A percentile compares a stretch with the other conserved stretches of the same genome.
phyloP scores from a whole-genome alignment of 352 stramenopile genomes.

The Globisporangium canariense region DNA sequence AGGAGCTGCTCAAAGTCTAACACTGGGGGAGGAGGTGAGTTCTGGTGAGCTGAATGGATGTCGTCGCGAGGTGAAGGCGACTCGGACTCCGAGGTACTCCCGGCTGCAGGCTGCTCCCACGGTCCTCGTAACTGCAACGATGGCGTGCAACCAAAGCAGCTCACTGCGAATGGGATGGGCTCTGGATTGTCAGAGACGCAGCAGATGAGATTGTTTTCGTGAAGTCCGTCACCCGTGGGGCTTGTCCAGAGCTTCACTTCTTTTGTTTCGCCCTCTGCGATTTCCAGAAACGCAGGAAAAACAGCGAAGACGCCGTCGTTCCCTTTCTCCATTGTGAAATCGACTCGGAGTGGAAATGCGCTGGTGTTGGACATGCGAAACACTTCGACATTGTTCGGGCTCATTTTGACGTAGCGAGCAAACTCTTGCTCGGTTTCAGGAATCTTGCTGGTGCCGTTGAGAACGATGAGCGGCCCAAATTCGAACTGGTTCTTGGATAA shows the following conservation, averaged over 20 bases:
- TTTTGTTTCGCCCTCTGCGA: constrained; percentile 87
- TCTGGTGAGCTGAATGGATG: neutral
- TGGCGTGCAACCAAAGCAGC: constrained; percentile 83
- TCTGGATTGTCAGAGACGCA: constrained; percentile 91
- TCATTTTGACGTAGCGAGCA: constrained; percentile 38
- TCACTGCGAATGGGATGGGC: constrained; percentile 82
- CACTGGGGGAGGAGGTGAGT: constrained; percentile 17
- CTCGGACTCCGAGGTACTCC: constrained; percentile 48
- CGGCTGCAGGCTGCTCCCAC: constrained; percentile 72
- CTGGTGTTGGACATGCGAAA: constrained; percentile 92
- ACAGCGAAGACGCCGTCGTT: constrained; percentile 56
- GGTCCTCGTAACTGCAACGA: constrained; percentile 73
- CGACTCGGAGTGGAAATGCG: constrained; percentile 65
- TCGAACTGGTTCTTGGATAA: constrained; percentile 88
- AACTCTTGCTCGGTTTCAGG: constrained; percentile 53
- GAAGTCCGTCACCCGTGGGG: constrained; percentile 50
- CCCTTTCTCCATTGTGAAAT: constrained; percentile 43
- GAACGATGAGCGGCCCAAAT: constrained; percentile 90
- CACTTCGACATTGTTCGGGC: constrained; percentile 80
- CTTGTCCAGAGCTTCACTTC: constrained; percentile 92
- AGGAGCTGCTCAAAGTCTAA: constrained; percentile 93
- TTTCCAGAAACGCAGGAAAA: constrained; percentile 63
- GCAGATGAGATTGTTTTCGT: constrained; percentile 84
- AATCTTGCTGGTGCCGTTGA: constrained; percentile 9
- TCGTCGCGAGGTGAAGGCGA: neutral